Evolutionary conservation across 108 stramenopile genomes (phyloP).

Genomic region (Nitzschia inconspicua): DNA sequence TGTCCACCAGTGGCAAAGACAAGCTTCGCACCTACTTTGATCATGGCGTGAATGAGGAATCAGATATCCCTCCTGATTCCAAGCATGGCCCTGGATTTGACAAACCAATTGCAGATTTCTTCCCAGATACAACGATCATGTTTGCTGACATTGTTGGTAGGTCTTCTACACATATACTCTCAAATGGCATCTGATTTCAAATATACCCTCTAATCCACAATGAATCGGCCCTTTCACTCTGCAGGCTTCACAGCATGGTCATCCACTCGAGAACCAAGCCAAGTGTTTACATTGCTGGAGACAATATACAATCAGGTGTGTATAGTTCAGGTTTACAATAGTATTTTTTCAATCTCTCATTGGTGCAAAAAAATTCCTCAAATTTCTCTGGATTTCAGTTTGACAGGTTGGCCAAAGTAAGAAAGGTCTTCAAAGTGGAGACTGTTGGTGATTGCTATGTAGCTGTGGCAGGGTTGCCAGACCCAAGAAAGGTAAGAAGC

Average conservation of each 20-base stretch:
- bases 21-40: neutral
- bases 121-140: constrained; percentile 35
- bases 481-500: too few species aligned
- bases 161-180: too few species aligned
- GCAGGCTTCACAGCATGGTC: constrained; percentile 10
- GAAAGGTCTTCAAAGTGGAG: constrained; percentile 20
- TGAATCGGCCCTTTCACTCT: neutral
- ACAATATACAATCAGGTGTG: neutral
- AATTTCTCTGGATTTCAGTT: neutral
- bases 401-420: neutral
- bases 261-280: constrained; percentile 15
- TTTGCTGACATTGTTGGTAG: constrained; percentile 25
- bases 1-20: neutral
- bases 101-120: constrained; percentile 31
- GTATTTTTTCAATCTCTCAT: too few species aligned
- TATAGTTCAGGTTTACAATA: too few species aligned
- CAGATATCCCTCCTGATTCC: too few species aligned
- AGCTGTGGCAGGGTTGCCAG: constrained; percentile 16
- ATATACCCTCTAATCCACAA: too few species aligned
- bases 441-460: constrained; percentile 18
- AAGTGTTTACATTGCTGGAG: constrained; percentile 17
- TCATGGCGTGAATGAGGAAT: too few species aligned
- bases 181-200: neutral
- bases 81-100: constrained; percentile 52
- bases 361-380: neutral